Percentiles rank a stretch among this genome's conserved stretches.
phyloP scores from a whole-genome alignment of 2,329 filamentous ascomycete genomes.

The Coniochaeta pulveracea region DNA sequence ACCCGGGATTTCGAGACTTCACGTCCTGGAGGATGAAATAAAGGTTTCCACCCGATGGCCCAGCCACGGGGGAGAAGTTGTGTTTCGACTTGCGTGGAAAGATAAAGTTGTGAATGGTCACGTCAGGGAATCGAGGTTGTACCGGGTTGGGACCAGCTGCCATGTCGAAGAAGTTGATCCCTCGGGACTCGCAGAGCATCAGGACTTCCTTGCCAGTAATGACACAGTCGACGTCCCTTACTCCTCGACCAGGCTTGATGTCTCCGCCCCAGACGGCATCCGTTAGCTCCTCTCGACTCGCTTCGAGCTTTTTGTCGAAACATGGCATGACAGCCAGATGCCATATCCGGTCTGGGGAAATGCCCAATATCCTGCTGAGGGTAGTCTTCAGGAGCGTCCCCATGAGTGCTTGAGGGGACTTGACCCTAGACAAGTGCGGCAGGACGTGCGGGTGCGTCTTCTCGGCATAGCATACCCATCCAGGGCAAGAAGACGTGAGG shows the following conservation, averaged over 20 bases:
- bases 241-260: constrained; percentile 36
- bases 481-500: constrained; percentile 83
- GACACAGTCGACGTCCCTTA: constrained; percentile 92
- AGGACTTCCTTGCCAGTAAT: constrained; percentile 94
- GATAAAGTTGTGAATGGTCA: constrained; percentile 58
- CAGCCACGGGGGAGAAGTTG: constrained; percentile 44
- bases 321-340: constrained; percentile 96
- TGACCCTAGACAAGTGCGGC: constrained; percentile 80
- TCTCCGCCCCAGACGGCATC: constrained; percentile 58
- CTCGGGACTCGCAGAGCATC: constrained; percentile 73
- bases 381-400: constrained; percentile 85
- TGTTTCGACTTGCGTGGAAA: constrained; percentile 43
- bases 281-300: constrained; percentile 84
- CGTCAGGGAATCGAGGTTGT: constrained; percentile 58
- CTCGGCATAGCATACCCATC: constrained; percentile 98
- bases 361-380: constrained; percentile 58
- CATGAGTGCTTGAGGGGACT: constrained; percentile 86
- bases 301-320: constrained; percentile 98
- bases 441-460: constrained; percentile 94
- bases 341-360: constrained; percentile 76
- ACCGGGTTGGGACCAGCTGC: constrained; percentile 39
- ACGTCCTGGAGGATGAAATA: constrained; percentile 72
- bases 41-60: constrained; percentile 81
- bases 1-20: constrained; percentile 58
- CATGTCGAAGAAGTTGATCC: constrained; percentile 64